Conservation (phyloP, 257 asterid species). For the Linderniella brevidens region DNA sequence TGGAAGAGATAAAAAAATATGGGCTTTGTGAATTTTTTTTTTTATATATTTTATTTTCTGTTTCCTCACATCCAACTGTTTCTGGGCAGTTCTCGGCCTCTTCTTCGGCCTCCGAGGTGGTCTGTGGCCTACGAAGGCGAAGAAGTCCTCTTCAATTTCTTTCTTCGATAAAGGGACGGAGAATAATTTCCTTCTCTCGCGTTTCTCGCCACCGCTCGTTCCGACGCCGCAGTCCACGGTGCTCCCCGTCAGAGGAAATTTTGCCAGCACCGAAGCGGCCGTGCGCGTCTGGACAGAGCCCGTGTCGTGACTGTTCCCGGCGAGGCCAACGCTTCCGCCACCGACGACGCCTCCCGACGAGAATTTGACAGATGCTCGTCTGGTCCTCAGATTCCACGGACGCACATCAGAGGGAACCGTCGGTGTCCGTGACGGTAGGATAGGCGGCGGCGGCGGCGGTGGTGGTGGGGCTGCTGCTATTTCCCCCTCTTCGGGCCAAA, state of each 20-base stretch:
- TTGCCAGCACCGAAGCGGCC: conserved; percentile 10
- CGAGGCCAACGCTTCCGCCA: conserved; percentile 7
- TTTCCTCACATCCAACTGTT: conserved; percentile 34
- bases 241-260: conserved; percentile 15
- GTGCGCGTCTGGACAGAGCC: conserved; percentile 14
- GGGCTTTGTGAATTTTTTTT: background rate
- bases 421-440: conserved; percentile 5
- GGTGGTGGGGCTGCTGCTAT: conserved; percentile 9
- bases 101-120: conserved; percentile 65
- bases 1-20: background rate
- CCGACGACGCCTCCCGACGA: conserved; percentile 9
- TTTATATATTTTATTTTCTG: background rate
- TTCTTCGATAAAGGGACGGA: conserved; percentile 30
- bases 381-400: conserved; percentile 55
- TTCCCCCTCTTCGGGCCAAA: conserved; percentile 23
- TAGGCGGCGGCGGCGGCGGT: conserved; percentile 11
- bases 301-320: conserved; percentile 9
- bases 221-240: conserved; percentile 11
- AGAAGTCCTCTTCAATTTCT: conserved; percentile 59
- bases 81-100: conserved; percentile 35
- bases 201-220: conserved; percentile 17
- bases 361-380: conserved; percentile 33
- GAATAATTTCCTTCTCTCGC: conserved; percentile 27
- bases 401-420: conserved; percentile 12
- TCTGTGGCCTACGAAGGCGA: conserved; percentile 30